Base-by-base conservation (phyloP, 495 filamentous ascomycete genomes). In the Talaromyces stipitatus region DNA sequence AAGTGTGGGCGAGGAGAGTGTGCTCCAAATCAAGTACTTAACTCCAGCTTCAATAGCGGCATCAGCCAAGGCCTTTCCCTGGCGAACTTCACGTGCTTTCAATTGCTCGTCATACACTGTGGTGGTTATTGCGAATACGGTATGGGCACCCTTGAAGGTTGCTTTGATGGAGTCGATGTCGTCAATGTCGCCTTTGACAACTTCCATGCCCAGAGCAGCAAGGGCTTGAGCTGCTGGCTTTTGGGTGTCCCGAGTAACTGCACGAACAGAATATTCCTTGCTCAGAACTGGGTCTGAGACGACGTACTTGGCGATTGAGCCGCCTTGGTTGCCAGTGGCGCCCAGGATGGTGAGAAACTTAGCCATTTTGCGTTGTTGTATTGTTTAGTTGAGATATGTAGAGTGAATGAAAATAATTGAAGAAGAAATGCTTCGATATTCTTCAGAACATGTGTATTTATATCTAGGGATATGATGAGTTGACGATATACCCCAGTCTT, bases 41-140 rank as follows among this genome's bases (percentile, higher is more conserved):
- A 63, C 59, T 48, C 65, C 65, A 3, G 55, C 50, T 9, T 60
- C 65, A 20, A 62, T 62, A 26, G 75, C 75, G 1, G 76, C 81
- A 50, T 81, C 72, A 11, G 78, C 76, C 2, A 85, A 74, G 57
- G 80, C 77, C 58, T 79, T 78, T 18, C 81, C 82, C 59, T 85
- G 81, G 41, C 62, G 56, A 24, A 71, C 60, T 54, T 85, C 83
- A 22, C 22, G 50, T 33, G 23, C 43, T 12, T 38, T 46, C 14
- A 36, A 54, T 36, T 57, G 27, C n/a, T 18, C 18, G 20, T 56
- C 28, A 16, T 46, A 60, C 22, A 30, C 55, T 9, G 48, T 41
- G 10, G 32, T 33, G n/a, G 72, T 78, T 14, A 62, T 60, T 47
- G 56, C 62, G 62, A 74, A 78, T 58, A 78, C 67, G 28, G 60